Evolutionary conservation across 768 basidiomycete genomes (phyloP).

Genomic region (Crepidotus variabilis): DNA sequence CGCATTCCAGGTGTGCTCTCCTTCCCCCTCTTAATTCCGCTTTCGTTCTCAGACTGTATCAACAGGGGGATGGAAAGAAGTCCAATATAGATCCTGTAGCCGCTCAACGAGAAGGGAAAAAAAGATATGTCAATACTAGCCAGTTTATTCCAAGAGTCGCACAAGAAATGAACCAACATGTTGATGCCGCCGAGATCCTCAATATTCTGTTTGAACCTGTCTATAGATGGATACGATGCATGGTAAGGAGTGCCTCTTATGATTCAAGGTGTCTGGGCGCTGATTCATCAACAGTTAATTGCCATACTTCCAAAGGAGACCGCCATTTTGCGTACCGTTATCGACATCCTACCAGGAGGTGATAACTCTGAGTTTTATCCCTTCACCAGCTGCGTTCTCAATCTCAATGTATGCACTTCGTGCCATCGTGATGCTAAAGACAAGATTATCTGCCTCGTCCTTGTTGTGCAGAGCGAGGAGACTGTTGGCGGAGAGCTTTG

Average conservation of each 20-base stretch:
- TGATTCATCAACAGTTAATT: too few relatives aligned
- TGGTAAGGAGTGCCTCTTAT: neutral
- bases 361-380: neutral
- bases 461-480: slow-evolving; percentile 7
- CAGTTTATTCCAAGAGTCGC: neutral
- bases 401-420: slow-evolving; percentile 9
- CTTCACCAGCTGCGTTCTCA: slow-evolving; percentile 3
- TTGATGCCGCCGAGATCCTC: neutral
- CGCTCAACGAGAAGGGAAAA: neutral
- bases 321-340: neutral
- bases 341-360: neutral
- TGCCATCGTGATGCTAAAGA: slow-evolving; percentile 9
- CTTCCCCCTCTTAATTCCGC: neutral
- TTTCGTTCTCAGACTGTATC: neutral
- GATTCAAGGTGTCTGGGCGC: neutral
- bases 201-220: neutral
- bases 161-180: neutral
- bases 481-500: slow-evolving; percentile 14
- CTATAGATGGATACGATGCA: neutral
- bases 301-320: neutral
- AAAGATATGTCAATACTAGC: neutral
- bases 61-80: neutral
- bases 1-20: neutral
- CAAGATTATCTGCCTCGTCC: slow-evolving; percentile 17
- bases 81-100: neutral